Evolutionary conservation across 495 filamentous ascomycete species (phyloP).

Genomic region (Elaphomyces granulatus): DNA sequence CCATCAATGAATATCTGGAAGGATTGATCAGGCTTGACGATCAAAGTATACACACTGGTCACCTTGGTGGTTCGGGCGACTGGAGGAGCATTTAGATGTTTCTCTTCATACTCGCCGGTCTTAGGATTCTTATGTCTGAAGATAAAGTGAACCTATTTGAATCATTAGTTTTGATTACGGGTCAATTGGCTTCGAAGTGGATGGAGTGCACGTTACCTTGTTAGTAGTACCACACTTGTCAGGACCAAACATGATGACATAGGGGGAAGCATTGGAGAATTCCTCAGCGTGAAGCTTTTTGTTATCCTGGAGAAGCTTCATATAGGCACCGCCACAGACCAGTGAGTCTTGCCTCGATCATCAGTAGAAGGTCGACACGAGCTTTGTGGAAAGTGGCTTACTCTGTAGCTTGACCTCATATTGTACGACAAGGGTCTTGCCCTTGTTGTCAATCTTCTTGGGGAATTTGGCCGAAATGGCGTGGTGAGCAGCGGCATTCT

Average conservation of each 20-base stretch:
- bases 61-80: constrained; percentile 78
- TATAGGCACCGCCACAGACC: constrained; percentile 96
- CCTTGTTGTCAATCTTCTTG: constrained; percentile 94
- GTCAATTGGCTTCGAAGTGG: neutral
- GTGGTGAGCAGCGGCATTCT: constrained; percentile 93
- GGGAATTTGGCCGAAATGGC: constrained; percentile 98
- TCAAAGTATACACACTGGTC: constrained; percentile 86
- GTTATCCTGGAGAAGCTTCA: constrained; percentile 98
- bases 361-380: constrained; percentile 12
- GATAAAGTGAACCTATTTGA: constrained; percentile 83
- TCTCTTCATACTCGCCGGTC: constrained; percentile 99
- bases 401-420: constrained; percentile 99
- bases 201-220: constrained; percentile 44
- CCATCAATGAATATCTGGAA: constrained; percentile 86
- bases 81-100: constrained; percentile 81
- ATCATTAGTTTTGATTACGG: neutral
- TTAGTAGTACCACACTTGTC: constrained; percentile 99
- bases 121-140: constrained; percentile 99
- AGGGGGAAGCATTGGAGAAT: constrained; percentile 94
- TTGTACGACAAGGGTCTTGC: constrained; percentile 90
- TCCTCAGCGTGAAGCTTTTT: constrained; percentile 93
- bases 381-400: constrained; percentile 33
- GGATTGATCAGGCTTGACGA: constrained; percentile 90
- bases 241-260: constrained; percentile 99
- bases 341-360: constrained; percentile 53